A percentile compares a stretch with the other conserved stretches of the same genome.
Conservation (phyloP, 1,284 basidiomycete species). For the Malassezia japonica region DNA sequence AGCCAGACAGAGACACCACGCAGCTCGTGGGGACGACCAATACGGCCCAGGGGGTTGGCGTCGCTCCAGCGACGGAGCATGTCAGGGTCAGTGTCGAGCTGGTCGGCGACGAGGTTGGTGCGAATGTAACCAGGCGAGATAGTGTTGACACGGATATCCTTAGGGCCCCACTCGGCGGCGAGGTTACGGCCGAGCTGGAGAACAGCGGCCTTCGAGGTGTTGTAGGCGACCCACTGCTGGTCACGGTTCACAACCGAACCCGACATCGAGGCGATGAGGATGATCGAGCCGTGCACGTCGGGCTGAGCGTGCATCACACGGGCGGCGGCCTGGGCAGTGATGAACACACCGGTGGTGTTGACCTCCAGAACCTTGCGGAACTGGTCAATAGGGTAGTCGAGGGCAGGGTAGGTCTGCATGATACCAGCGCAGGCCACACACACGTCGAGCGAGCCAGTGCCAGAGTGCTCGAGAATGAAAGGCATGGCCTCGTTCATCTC, state of each 20-base stretch:
- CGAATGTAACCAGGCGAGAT: constrained; percentile 46
- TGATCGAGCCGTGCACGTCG: constrained; percentile 65
- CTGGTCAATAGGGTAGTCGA: constrained; percentile 62
- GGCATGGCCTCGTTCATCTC: constrained; percentile 46
- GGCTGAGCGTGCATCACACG: constrained; percentile 61
- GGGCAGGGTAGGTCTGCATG: constrained; percentile 57
- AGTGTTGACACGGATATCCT: constrained; percentile 54
- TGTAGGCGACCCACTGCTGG: constrained; percentile 65
- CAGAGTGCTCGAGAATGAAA: constrained; percentile 41
- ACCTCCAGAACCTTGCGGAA: constrained; percentile 62
- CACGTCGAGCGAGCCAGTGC: constrained; percentile 58
- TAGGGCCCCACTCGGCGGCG: constrained; percentile 67
- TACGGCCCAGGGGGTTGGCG: constrained; percentile 64
- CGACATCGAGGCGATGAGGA: constrained; percentile 75
- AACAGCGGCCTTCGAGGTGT: constrained; percentile 70
- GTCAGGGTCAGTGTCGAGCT: constrained; percentile 62
- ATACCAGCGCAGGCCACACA: constrained; percentile 71
- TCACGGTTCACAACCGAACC: constrained; percentile 70
- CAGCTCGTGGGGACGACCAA: constrained; percentile 66
- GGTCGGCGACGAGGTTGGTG: constrained; percentile 66
- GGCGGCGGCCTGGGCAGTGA: constrained; percentile 68
- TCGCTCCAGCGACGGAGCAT: constrained; percentile 64
- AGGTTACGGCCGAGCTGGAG: constrained; percentile 72
- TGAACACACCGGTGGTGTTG: constrained; percentile 67
- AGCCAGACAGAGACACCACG: constrained; percentile 69